Base-by-base conservation (phyloP, 768 basidiomycete genomes). In the Cystofilobasidium capitatum region DNA sequence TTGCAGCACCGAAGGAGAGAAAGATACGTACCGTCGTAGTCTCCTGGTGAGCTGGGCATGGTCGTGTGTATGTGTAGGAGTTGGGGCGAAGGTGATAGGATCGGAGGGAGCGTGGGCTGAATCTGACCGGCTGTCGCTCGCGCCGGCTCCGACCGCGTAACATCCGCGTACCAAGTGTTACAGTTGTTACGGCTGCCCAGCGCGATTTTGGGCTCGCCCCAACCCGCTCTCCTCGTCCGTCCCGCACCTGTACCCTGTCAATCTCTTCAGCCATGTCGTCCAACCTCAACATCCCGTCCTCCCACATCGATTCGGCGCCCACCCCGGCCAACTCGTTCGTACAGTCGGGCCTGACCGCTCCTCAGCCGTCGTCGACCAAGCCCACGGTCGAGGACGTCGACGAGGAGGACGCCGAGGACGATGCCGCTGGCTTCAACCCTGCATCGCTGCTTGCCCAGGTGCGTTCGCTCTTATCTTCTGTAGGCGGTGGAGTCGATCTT, bases 361-460 rank as follows among this genome's bases (percentile, higher is more conserved):
- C 76, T 35, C 82, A 86, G 0, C 77, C 79, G 29, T 88, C 86
- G 65, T 82, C 92, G 69, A 91, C 90, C 55, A 85, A 89, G 73
- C 92, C 92, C 12, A 74, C 73, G 26, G 77, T 79, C 20, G 76
- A 77, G 65, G 76, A 74, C 59, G 72, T 78, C 54, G 76, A 70
- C 33, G 77, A 78, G 61, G 90, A 89, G 71, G 88, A 88, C 78
- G 91, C 91, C 78, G 79, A 85, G 45, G 90, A 92, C 78, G 88
- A 85, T 75, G 13, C 51, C 29, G 51, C 22, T 29, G 85, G 84
- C 74, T 88, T 88, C 51, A 76, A 74, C 73, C 74, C 75, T 29
- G 76, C 76, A n/a, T 73, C 73, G 54, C 45, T 77, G 49, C 71
- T 78, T 45, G 77, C 77, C 24, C 70, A 75, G 67, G 77, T 78